Base-by-base conservation (phyloP, 2,329 filamentous ascomycete genomes). In the Didymella pinodella region DNA sequence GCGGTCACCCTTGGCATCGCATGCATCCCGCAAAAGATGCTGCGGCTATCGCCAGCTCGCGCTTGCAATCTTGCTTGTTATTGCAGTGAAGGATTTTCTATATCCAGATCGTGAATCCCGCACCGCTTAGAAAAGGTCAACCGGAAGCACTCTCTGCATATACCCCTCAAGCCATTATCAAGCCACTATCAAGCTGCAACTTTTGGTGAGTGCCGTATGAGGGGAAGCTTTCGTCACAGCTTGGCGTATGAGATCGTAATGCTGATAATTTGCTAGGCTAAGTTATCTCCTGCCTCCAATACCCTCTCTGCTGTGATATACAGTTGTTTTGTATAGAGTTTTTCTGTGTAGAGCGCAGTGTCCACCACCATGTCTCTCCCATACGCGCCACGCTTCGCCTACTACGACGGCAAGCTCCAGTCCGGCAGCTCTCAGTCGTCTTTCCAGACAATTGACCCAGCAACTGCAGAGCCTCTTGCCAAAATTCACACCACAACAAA, bases 401-500 rank as follows among this genome's bases (percentile, higher is more conserved):
- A 90, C 79, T 92, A 92, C 81, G 85, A 88, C 65, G 92, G 92
- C 76, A 84, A 85, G 73, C 79, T 83, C 44, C 90, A 92, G 70
- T 79, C 83, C 26, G 84, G 86, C 48, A 83, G 81, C 36, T 85
- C 86, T 10, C 79, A 83, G 41, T 82, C 83, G 59, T 87, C 87
- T 46, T 94, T 95, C 79, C 81, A 87, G 63, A 86, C 89, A 29
- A 82, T 94, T 73, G 85, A 95, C 74, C 92, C 92, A 38, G 87
- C 91, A 48, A 93, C 87, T 41, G 86, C 84, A 57, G 81, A 85
- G 62, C 84, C 88, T 6, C 77, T 94, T 49, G 90, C 90, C 64
- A 86, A 88, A 65, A 87, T 96, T 72, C 86, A 91, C 77, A 82
- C 85, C 32, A 90, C 91, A 18, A 88, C 90, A 0, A 77, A 81